Conservation (phyloP, 2,329 filamentous ascomycete species). For the Ceratocystis huliohia region DNA sequence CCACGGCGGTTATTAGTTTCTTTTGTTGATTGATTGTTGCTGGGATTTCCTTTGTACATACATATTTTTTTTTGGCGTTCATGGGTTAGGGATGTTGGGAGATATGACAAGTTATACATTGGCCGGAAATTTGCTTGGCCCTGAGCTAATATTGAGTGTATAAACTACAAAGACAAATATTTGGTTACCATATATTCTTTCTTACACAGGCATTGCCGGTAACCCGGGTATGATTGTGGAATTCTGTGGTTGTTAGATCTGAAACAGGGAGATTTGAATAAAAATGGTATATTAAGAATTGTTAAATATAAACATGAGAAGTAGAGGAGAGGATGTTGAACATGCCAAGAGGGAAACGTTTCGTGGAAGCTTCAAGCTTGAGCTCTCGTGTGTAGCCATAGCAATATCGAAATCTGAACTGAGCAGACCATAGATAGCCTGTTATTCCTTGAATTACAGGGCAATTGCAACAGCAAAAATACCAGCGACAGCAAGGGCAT, state of each 20-base stretch:
- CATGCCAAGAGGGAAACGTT: not conserved
- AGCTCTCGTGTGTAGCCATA: not conserved
- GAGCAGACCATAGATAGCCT: not conserved
- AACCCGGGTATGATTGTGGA: not conserved
- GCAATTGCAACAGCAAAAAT: conserved; percentile 11
- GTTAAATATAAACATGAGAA: not conserved
- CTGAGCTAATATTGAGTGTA: not conserved
- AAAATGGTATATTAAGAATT: not conserved
- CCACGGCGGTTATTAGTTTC: not conserved
- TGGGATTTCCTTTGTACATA: not conserved
- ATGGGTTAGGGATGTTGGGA: not conserved
- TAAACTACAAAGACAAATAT: not conserved
- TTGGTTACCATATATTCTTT: not conserved
- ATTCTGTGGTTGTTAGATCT: not conserved
- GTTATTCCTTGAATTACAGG: not conserved
- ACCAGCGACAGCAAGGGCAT: conserved; percentile 7
- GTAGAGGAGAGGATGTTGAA: not conserved
- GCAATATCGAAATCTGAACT: not conserved
- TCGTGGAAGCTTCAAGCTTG: not conserved
- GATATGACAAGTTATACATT: not conserved
- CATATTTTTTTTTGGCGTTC: not conserved
- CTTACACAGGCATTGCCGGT: not conserved
- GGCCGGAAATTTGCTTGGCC: not conserved
- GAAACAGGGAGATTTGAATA: not conserved
- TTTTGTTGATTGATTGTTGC: not conserved